Conservation (phyloP, 2,329 filamentous ascomycete species). For the Penicillium sp. region DNA sequence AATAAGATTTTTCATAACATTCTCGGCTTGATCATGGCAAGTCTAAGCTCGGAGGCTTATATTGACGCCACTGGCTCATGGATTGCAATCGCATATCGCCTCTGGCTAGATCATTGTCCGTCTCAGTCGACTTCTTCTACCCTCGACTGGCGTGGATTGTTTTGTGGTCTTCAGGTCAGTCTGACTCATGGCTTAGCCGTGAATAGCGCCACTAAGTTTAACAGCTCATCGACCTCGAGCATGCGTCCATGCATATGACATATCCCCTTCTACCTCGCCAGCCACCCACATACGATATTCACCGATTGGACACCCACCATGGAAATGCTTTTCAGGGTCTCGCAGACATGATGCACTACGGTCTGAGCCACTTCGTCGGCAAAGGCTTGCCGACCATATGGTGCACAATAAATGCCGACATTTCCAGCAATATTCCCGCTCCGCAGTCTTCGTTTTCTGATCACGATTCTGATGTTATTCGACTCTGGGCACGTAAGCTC, state of each 20-base stretch:
- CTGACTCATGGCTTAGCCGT: background rate
- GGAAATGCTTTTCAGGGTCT: conserved; percentile 30
- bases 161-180: conserved; percentile 30
- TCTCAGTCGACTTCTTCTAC: conserved; percentile 9
- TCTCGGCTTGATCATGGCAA: conserved; percentile 33
- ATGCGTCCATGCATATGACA: conserved; percentile 36
- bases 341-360: conserved; percentile 34
- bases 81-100: conserved; percentile 33
- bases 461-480: conserved; percentile 30
- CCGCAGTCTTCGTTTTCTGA: conserved; percentile 27
- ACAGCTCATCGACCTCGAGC: conserved; percentile 33
- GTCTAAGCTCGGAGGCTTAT: conserved; percentile 32
- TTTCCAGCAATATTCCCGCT: conserved; percentile 7
- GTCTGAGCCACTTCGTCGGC: conserved; percentile 33
- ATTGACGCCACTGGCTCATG: conserved; percentile 30
- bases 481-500: conserved; percentile 30
- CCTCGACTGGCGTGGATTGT: conserved; percentile 27
- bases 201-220: background rate
- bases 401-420: conserved; percentile 28
- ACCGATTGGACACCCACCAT: conserved; percentile 22
- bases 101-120: conserved; percentile 31
- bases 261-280: conserved; percentile 30
- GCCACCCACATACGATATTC: conserved; percentile 22
- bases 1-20: conserved; percentile 28
- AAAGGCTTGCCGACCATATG: conserved; percentile 32